Evolutionary conservation across 139 green algal genomes (phyloP).

Genomic region (Ostreobium quekettii): DNA sequence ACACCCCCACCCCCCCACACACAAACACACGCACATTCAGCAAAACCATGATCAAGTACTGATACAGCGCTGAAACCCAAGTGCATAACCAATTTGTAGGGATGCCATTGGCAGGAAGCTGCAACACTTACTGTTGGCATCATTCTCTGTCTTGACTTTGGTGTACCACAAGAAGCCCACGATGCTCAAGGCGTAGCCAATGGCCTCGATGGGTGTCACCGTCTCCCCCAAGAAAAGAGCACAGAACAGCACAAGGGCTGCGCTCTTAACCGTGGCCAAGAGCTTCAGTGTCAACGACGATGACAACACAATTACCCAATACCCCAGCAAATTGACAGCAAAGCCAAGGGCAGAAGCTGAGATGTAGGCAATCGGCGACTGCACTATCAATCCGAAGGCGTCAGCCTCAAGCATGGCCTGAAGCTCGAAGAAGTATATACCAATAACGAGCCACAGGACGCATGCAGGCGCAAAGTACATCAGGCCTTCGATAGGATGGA

Average conservation of each 20-base stretch:
- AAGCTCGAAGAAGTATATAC: constrained; percentile 32
- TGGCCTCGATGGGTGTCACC: not conserved
- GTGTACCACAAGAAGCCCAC: not conserved
- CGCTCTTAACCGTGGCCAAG: constrained; percentile 78
- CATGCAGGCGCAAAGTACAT: constrained; percentile 77
- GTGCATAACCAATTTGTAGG: too few species aligned
- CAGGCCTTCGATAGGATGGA: constrained; percentile 84
- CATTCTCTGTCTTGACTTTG: not conserved
- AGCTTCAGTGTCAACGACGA: constrained; percentile 70
- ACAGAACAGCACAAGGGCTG: constrained; percentile 65
- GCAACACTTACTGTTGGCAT: too few species aligned
- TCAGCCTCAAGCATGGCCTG: constrained; percentile 33
- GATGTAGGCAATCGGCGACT: constrained; percentile 42
- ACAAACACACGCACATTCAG: too few species aligned
- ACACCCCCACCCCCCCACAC: too few species aligned
- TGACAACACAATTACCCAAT: constrained; percentile 74
- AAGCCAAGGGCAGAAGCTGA: constrained; percentile 72
- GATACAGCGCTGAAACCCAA: too few species aligned
- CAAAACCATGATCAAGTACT: too few species aligned
- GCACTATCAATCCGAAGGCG: constrained; percentile 33
- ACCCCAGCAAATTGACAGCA: constrained; percentile 70
- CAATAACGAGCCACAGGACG: constrained; percentile 62
- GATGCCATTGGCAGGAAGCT: too few species aligned
- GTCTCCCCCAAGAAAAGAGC: constrained; percentile 43
- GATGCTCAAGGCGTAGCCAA: not conserved